These are phyloP conservation scores for Orbilia brochopaga DNA, from an alignment of 2,329 filamentous ascomycete genomes.

Conservation along the genomic window DNA sequence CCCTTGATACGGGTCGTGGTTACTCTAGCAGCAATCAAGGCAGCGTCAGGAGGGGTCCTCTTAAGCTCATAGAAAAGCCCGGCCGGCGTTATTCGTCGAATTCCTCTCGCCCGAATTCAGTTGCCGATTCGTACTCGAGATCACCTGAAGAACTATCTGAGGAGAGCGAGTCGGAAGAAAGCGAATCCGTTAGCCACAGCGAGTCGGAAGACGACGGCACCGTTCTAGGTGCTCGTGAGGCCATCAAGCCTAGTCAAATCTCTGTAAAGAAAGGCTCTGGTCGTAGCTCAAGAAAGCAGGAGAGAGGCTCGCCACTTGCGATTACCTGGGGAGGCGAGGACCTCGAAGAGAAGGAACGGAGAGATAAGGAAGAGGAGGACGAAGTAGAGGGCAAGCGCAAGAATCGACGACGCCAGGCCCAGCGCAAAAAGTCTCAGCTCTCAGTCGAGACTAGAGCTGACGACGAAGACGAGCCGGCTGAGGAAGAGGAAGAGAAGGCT, in stretches of 20 bases:
- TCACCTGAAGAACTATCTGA: conserved; percentile 42
- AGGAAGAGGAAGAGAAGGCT: conserved; percentile 27
- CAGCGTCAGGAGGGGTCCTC: conserved; percentile 24
- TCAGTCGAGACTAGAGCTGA: conserved; percentile 46
- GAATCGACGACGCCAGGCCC: conserved; percentile 17
- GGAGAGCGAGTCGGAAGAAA: conserved; percentile 37
- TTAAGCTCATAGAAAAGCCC: conserved; percentile 32
- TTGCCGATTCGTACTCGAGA: conserved; percentile 39
- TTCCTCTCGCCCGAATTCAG: conserved; percentile 40
- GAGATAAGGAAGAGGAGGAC: conserved; percentile 31
- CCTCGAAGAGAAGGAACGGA: conserved; percentile 39
- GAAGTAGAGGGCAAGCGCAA: conserved; percentile 28
- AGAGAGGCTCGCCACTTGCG: conserved; percentile 46
- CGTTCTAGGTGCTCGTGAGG: conserved; percentile 32
- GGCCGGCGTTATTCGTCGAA: conserved; percentile 42
- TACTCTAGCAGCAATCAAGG: conserved; percentile 27
- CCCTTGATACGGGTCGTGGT: conserved; percentile 29
- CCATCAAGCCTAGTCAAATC: conserved; percentile 46
- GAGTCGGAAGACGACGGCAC: conserved; percentile 45
- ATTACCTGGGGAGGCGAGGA: conserved; percentile 50
- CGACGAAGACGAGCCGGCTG: conserved; percentile 27
- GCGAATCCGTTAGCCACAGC: conserved; percentile 34
- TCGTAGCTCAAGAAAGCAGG: conserved; percentile 37
- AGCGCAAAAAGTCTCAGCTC: conserved; percentile 44
- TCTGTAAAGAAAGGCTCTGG: conserved; percentile 48